Evolutionary conservation across 257 asterid genomes (phyloP), one percentile per base, ranked within the genome.

Genomic region (Jacaranda mimosifolia): DNA sequence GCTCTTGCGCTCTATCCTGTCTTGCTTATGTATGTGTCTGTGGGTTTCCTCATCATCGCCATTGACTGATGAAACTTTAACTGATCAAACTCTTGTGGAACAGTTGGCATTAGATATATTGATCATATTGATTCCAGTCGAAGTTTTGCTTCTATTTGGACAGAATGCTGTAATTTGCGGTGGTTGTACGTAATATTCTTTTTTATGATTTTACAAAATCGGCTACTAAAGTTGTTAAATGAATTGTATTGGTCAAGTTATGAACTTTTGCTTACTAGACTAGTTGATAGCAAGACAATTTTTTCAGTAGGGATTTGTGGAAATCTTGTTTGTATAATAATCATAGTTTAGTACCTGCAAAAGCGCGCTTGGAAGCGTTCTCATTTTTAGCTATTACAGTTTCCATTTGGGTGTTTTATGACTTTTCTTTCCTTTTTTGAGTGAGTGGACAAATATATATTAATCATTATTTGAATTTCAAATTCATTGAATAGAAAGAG

Each of bases 1-100:
- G 97, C 99, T 76, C 96, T 96, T 26, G 98, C 98, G 12, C 85
- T 96, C 9, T 96, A 96, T 73, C 99, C 99, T 6, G 97, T 96
- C 72, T 80, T 90, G 26, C 98, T 93, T 63, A 91, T 96, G 98
- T 96, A 96, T 48, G 91, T 96, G 19, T 91, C 99, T 36, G 96
- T 96, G 11, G 97, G 98, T 52, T 93, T 96, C 83, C 97, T 96
- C 79, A 93, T 96, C 78, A 87, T 93, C 42, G 99, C 98, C 67
- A 93, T 96, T 70, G 86, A 90, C 82, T 96, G 85, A 91, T 2
- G 51, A 48, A 7, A 26, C 32, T 1, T 38, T 59, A 62, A 19
- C 57, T 36, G 76, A 21, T 55, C 40, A 73, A 55, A 46, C 72
- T 10, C 71, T 11, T n/a, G n/a, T 69, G 68, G 7, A 70, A 63